phyloP scores from a whole-genome alignment of 2,329 filamentous ascomycete genomes.

The Capronia epimyces region DNA sequence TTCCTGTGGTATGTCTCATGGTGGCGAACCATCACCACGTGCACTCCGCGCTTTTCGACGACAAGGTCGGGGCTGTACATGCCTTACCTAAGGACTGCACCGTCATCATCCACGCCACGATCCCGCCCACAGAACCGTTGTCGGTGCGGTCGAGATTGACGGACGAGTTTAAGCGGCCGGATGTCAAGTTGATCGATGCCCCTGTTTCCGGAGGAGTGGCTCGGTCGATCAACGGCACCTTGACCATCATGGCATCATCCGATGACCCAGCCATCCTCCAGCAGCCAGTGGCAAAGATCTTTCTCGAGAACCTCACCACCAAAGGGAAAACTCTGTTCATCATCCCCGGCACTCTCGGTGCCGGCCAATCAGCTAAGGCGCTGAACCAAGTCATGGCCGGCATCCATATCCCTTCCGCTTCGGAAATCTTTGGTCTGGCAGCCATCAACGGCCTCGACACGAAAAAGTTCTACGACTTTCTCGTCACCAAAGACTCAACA shows the following conservation, averaged over 20 bases:
- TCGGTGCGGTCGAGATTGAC: slow-evolving; percentile 53
- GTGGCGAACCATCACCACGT: slow-evolving; percentile 68
- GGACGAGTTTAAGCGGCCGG: slow-evolving; percentile 50
- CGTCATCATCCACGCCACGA: slow-evolving; percentile 65
- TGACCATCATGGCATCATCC: slow-evolving; percentile 70
- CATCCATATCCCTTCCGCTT: slow-evolving; percentile 57
- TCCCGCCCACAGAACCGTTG: slow-evolving; percentile 61
- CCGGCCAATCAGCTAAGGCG: slow-evolving; percentile 59
- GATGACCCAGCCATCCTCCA: slow-evolving; percentile 50
- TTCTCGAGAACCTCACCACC: slow-evolving; percentile 60
- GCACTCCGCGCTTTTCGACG: slow-evolving; percentile 58
- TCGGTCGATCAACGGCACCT: slow-evolving; percentile 63
- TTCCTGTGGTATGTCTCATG: slow-evolving; percentile 51
- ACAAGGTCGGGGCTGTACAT: slow-evolving; percentile 45
- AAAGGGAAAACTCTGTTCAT: slow-evolving; percentile 57
- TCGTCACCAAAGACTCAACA: slow-evolving; percentile 30
- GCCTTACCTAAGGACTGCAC: slow-evolving; percentile 54
- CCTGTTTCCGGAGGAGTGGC: slow-evolving; percentile 67
- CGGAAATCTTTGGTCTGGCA: slow-evolving; percentile 58
- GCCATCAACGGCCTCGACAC: slow-evolving; percentile 52
- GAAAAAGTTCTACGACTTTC: slow-evolving; percentile 38
- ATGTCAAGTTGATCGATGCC: slow-evolving; percentile 64
- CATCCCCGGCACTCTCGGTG: slow-evolving; percentile 56
- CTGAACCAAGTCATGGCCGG: slow-evolving; percentile 60
- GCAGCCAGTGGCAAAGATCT: slow-evolving; percentile 45